phyloP scores from a whole-genome alignment of 805 yeast species.

The Starmerella gropengiesseri region DNA sequence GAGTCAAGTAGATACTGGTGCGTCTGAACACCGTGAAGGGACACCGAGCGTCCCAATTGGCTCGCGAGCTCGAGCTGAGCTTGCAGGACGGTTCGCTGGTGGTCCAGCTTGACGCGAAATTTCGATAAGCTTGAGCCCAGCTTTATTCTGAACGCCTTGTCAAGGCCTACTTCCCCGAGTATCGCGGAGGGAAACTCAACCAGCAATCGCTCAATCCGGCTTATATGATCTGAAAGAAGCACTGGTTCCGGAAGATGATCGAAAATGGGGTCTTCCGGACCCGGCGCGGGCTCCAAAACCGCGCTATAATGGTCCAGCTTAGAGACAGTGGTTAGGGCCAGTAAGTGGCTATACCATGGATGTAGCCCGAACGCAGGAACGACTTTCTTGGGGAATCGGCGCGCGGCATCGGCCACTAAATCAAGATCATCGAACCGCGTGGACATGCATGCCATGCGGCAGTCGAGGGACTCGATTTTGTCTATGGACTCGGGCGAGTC shows the following conservation, averaged over 20 bases:
- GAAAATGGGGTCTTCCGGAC: slow-evolving; percentile 30
- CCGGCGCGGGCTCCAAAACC: slow-evolving; percentile 38
- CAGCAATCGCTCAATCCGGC: slow-evolving; percentile 30
- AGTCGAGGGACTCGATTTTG: slow-evolving; percentile 15
- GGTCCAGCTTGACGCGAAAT: slow-evolving; percentile 50
- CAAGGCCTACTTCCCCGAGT: slow-evolving; percentile 89
- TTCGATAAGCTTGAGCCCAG: slow-evolving; percentile 29
- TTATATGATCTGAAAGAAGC: slow-evolving; percentile 32
- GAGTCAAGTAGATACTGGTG: slow-evolving; percentile 50
- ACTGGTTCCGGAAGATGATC: slow-evolving; percentile 53
- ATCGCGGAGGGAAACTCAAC: slow-evolving; percentile 32
- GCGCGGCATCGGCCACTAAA: slow-evolving; percentile 27
- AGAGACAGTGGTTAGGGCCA: slow-evolving; percentile 29
- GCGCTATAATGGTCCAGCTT: slow-evolving; percentile 41
- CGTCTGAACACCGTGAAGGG: slow-evolving; percentile 77
- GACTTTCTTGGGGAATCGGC: slow-evolving; percentile 24
- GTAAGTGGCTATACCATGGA: slow-evolving; percentile 82
- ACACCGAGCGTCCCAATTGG: slow-evolving; percentile 40
- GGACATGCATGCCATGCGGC: slow-evolving; percentile 30
- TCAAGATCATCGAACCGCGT: slow-evolving; percentile 31
- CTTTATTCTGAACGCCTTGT: slow-evolving; percentile 63
- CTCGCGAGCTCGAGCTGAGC: slow-evolving; percentile 47
- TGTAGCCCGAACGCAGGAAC: slow-evolving; percentile 50
- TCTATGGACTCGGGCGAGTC: slow-evolving; percentile 26
- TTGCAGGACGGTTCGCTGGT: slow-evolving; percentile 49